Evolutionary conservation across 176 grass and related monocot species (phyloP).

Genomic region (Paspalum notatum): DNA sequence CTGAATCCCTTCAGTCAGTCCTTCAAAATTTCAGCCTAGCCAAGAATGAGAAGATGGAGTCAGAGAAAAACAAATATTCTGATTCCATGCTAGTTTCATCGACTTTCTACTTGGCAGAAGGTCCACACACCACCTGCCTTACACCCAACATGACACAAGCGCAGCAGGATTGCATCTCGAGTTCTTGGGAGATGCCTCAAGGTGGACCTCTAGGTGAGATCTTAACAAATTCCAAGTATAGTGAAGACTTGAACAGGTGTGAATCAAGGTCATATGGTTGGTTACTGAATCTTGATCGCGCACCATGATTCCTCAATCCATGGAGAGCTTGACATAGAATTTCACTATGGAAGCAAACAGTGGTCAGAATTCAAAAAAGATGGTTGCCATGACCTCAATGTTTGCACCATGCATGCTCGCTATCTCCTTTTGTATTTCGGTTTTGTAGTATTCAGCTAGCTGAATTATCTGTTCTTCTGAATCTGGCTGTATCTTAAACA

Average conservation of each 20-base stretch:
- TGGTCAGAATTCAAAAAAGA: neutral
- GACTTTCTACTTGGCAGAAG: slow-evolving; percentile 36
- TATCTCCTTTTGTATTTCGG: neutral
- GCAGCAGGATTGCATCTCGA: slow-evolving; percentile 62
- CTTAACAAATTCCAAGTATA: slow-evolving; percentile 59
- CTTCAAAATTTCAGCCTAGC: slow-evolving; percentile 69
- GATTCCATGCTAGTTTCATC: slow-evolving; percentile 29
- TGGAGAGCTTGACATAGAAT: neutral
- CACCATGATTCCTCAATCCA: slow-evolving; percentile 33
- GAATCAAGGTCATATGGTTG: slow-evolving; percentile 55
- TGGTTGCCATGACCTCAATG: slow-evolving; percentile 26
- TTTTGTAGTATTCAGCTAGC: slow-evolving; percentile 33
- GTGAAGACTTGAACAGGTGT: slow-evolving; percentile 36
- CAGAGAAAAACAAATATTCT: slow-evolving; percentile 45
- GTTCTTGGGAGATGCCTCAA: slow-evolving; percentile 62
- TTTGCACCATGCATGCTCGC: neutral
- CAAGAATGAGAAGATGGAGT: slow-evolving; percentile 40
- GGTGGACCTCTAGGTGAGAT: slow-evolving; percentile 78
- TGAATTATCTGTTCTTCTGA: slow-evolving; percentile 38
- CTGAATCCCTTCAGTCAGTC: slow-evolving; percentile 55
- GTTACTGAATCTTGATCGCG: slow-evolving; percentile 49
- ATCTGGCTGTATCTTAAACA: slow-evolving; percentile 35
- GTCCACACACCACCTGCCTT: slow-evolving; percentile 28
- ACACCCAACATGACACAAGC: slow-evolving; percentile 38
- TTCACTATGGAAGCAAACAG: slow-evolving; percentile 14